phyloP scores from a whole-genome alignment of 371 early-diverging fungal genomes.

The Apophysomyces sp. region DNA sequence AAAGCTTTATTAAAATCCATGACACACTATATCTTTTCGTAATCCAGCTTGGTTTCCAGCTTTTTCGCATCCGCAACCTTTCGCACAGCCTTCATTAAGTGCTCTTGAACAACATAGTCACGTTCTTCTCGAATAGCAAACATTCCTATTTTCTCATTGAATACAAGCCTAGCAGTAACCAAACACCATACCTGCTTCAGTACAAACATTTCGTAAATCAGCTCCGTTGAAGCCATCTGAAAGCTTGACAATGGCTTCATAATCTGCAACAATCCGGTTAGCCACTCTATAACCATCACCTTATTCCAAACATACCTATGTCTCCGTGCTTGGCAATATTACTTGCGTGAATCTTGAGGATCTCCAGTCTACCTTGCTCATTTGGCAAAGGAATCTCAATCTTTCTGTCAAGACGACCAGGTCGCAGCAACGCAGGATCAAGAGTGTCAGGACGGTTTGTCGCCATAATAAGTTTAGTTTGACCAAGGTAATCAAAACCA shows the following conservation, averaged over 20 bases:
- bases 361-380: constrained; percentile 92
- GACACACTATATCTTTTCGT: constrained; percentile 74
- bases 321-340: constrained; percentile 96
- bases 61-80: constrained; percentile 99
- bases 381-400: constrained; percentile 97
- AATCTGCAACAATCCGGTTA: constrained; percentile 59
- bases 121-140: constrained; percentile 99
- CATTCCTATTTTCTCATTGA: constrained; percentile 68
- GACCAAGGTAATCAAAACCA: constrained; percentile 98
- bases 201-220: constrained; percentile 99
- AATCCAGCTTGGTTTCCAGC: constrained; percentile 97
- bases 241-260: constrained; percentile 98
- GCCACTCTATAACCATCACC: not conserved
- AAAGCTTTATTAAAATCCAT: not conserved
- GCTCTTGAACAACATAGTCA: constrained; percentile 97
- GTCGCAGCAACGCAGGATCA: constrained; percentile 98
- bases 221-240: constrained; percentile 99
- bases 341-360: constrained; percentile 96
- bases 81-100: constrained; percentile 99
- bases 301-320: constrained; percentile 62
- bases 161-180: not conserved
- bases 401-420: constrained; percentile 98
- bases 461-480: constrained; percentile 99
- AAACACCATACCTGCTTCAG: constrained; percentile 88
- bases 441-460: constrained; percentile 99